Evolutionary conservation across 805 yeast genomes (phyloP).

Genomic region (Suhomyces sp.): DNA sequence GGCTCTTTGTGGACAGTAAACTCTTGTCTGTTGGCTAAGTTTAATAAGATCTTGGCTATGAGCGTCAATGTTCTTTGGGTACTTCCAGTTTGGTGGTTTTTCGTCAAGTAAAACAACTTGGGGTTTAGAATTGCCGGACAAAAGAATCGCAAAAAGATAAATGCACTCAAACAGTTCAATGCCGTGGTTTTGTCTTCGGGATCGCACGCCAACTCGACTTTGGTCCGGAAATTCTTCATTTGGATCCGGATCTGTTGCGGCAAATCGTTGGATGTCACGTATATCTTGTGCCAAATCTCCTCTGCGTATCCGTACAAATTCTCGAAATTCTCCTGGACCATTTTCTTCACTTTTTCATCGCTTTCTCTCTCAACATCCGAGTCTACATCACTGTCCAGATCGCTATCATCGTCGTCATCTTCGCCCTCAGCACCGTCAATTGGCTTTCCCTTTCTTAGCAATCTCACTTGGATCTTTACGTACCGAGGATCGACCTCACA

Average conservation of each 20-base stretch:
- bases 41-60: conserved; percentile 74
- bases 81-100: conserved; percentile 65
- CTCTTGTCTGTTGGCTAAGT: conserved; percentile 69
- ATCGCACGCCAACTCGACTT: conserved; percentile 60
- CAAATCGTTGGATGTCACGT: conserved; percentile 65
- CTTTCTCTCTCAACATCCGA: conserved; percentile 33
- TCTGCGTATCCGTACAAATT: conserved; percentile 50
- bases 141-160: conserved; percentile 66
- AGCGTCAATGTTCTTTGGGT: conserved; percentile 77
- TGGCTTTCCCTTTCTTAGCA: conserved; percentile 22
- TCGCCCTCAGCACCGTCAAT: conserved; percentile 18
- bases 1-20: conserved; percentile 85
- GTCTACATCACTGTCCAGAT: conserved; percentile 23
- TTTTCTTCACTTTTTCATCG: conserved; percentile 26
- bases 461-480: conserved; percentile 38
- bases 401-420: conserved; percentile 17
- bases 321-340: conserved; percentile 46
- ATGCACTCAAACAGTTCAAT: conserved; percentile 75
- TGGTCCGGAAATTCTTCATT: conserved; percentile 58
- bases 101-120: conserved; percentile 70
- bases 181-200: conserved; percentile 53
- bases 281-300: conserved; percentile 65
- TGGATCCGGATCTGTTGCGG: conserved; percentile 66
- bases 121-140: conserved; percentile 94
- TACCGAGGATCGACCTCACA: conserved; percentile 81